phyloP scores from a whole-genome alignment of 2,329 filamentous ascomycete species.

The Colletotrichum nymphaeae region DNA sequence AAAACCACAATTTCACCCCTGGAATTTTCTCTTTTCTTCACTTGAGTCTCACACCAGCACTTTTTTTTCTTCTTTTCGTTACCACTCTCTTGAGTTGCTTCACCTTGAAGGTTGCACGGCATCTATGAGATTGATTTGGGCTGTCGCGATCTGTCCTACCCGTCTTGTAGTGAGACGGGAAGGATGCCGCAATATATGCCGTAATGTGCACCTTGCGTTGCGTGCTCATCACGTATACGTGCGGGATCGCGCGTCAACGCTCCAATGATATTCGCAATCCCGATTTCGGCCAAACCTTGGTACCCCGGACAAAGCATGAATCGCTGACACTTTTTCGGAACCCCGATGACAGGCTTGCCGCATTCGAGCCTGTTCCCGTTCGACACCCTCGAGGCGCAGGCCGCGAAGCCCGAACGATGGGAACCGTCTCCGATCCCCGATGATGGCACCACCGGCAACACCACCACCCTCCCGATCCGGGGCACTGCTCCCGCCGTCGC shows the following conservation, averaged over 20 bases:
- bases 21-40: neutral
- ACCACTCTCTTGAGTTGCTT: neutral
- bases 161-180: neutral
- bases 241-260: neutral
- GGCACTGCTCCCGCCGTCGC: neutral
- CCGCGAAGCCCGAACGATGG: slow-evolving; percentile 80
- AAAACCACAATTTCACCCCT: neutral
- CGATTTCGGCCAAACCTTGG: neutral
- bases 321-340: slow-evolving; percentile 4
- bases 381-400: slow-evolving; percentile 87
- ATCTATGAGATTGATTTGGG: neutral
- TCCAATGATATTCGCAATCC: neutral
- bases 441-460: slow-evolving; percentile 46
- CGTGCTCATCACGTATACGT: slow-evolving; percentile 16
- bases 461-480: slow-evolving; percentile 40
- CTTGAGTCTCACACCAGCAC: neutral
- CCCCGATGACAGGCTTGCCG: slow-evolving; percentile 72
- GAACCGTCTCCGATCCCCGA: slow-evolving; percentile 68
- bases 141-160: neutral
- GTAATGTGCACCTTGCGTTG: slow-evolving; percentile 28
- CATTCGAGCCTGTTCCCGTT: slow-evolving; percentile 88
- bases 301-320: neutral
- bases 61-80: neutral
- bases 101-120: neutral
- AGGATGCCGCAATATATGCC: slow-evolving; percentile 33